These are phyloP conservation scores for Teratosphaeria viscida DNA, from an alignment of 2,329 filamentous ascomycete genomes.

Conservation along the genomic window DNA sequence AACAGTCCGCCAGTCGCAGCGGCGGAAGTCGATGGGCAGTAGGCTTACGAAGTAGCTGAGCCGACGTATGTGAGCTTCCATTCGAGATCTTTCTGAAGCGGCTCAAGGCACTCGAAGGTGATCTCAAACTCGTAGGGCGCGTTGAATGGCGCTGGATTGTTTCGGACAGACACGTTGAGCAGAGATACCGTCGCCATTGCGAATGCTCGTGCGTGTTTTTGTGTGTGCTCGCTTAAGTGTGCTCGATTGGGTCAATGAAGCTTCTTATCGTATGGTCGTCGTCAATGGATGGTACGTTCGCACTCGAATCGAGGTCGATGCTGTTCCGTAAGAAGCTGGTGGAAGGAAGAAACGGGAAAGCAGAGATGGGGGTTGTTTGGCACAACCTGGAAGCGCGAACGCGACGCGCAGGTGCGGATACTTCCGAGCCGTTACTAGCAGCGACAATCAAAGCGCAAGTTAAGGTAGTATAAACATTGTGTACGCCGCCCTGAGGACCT, in stretches of 20 bases:
- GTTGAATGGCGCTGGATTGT: slow-evolving; percentile 92
- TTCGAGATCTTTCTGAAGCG: slow-evolving; percentile 91
- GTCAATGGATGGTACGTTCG: background rate
- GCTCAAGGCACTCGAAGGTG: slow-evolving; percentile 94
- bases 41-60: slow-evolving; percentile 83
- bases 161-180: slow-evolving; percentile 86
- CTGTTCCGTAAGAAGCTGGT: background rate
- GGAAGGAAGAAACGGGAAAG: background rate
- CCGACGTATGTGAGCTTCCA: slow-evolving; percentile 99
- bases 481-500: no score
- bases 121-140: slow-evolving; percentile 96
- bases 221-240: background rate
- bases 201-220: slow-evolving; percentile 1
- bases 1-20: background rate
- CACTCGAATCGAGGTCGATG: background rate
- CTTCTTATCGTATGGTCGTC: background rate
- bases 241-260: background rate
- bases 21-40: background rate
- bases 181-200: slow-evolving; percentile 92
- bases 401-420: background rate
- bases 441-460: no score
- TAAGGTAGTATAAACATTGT: no score
- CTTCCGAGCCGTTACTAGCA: background rate
- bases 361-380: background rate
- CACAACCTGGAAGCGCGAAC: background rate